Evolutionary conservation across 768 basidiomycete species (phyloP).

Genomic region (Leccinum broughii): DNA sequence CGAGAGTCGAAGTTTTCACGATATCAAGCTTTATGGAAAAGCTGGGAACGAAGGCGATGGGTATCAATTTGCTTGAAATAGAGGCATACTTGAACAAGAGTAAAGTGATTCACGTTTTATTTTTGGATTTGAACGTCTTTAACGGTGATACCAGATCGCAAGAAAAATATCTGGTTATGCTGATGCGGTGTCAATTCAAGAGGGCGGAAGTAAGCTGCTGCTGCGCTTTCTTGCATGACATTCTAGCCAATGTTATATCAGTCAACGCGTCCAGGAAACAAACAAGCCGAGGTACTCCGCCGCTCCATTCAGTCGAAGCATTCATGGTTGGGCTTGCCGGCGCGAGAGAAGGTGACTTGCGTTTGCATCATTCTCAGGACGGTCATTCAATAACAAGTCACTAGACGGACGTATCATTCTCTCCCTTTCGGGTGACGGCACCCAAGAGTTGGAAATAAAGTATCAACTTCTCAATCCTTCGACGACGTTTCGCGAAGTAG

Average conservation of each 20-base stretch:
- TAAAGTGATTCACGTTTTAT: conserved; percentile 63
- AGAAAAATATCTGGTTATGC: conserved; percentile 86
- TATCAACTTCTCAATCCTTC: conserved; percentile 94
- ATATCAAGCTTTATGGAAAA: conserved; percentile 62
- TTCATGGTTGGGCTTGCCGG: conserved; percentile 79
- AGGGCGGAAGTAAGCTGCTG: conserved; percentile 27
- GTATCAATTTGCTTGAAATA: conserved; percentile 82
- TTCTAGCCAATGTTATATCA: conserved; percentile 5
- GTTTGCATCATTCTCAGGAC: not conserved
- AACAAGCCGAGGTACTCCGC: conserved; percentile 54
- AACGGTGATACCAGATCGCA: conserved; percentile 47
- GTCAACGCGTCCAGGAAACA: conserved; percentile 9
- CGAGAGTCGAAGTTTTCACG: conserved; percentile 61
- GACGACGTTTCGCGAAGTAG: conserved; percentile 80
- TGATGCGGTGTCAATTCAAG: conserved; percentile 55
- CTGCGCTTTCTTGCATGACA: not conserved
- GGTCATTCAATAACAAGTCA: conserved; percentile 1
- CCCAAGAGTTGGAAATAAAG: conserved; percentile 62
- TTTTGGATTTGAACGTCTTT: not conserved
- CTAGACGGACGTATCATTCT: conserved; percentile 77
- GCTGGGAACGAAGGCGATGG: conserved; percentile 67
- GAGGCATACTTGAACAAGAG: conserved; percentile 79
- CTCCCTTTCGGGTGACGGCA: conserved; percentile 40
- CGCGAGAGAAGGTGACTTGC: conserved; percentile 61
- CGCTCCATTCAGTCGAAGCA: conserved; percentile 77